phyloP scores from a whole-genome alignment of 129 eudicot species.

The Centrapalus pauciflorus region DNA sequence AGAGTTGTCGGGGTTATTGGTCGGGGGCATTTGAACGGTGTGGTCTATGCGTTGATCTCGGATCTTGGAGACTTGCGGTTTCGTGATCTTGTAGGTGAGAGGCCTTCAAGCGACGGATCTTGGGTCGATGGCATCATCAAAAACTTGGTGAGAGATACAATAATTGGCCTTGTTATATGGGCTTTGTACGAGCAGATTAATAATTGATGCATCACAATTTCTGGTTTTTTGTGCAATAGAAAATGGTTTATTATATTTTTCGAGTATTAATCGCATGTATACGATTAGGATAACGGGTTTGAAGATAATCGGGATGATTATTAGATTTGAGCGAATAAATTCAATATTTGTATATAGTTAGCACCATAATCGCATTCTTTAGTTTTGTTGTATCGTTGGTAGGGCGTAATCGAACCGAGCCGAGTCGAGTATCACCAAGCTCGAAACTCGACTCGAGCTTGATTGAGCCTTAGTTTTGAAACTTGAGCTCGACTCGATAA shows the following conservation, averaged over 20 bases:
- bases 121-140: conserved; percentile 46
- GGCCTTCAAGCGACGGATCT: conserved; percentile 28
- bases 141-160: conserved; percentile 68
- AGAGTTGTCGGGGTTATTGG: conserved; percentile 93
- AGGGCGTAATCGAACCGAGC: too few species aligned
- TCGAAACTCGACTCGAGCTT: too few species aligned
- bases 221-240: neutral
- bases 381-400: too few species aligned
- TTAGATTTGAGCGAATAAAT: too few species aligned
- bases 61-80: conserved; percentile 85
- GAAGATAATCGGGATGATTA: too few species aligned
- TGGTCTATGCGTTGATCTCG: conserved; percentile 67
- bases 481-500: too few species aligned
- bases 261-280: too few species aligned
- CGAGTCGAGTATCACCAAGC: too few species aligned
- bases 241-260: neutral
- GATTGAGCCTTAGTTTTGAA: too few species aligned
- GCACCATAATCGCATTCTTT: too few species aligned
- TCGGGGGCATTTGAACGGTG: conserved; percentile 90
- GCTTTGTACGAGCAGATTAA: conserved; percentile 60
- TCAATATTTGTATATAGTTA: too few species aligned
- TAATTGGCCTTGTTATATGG: conserved; percentile 76
- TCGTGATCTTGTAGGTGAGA: conserved; percentile 69
- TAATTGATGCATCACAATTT: conserved; percentile 19
- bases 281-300: too few species aligned